Percentiles rank a stretch among this genome's conserved stretches.
phyloP scores from a whole-genome alignment of 2,329 filamentous ascomycete species.

The Pseudogymnoascus sp. region DNA sequence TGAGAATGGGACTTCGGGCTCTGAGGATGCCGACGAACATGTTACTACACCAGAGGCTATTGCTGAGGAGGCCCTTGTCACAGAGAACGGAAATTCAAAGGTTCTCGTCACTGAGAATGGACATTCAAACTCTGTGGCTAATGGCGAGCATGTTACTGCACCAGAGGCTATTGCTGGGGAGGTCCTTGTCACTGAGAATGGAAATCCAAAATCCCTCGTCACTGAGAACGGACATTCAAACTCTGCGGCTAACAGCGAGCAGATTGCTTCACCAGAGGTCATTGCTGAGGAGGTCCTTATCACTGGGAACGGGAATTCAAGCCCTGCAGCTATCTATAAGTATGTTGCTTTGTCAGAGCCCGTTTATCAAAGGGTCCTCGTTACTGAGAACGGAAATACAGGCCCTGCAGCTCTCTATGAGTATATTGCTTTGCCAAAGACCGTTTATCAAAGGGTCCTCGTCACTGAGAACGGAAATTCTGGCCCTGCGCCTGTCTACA shows the following conservation, averaged over 20 bases:
- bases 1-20: background rate
- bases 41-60: background rate
- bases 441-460: background rate
- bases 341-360: background rate
- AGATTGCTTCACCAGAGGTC: background rate
- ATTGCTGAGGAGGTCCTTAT: background rate
- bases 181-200: background rate
- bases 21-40: background rate
- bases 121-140: background rate
- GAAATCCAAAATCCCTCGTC: background rate
- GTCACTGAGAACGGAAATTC: background rate
- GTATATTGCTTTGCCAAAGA: background rate
- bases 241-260: background rate
- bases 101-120: background rate
- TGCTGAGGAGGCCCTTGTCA: background rate
- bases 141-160: background rate
- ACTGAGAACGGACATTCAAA: background rate
- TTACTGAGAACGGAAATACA: background rate
- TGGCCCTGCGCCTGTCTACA: background rate
- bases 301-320: background rate
- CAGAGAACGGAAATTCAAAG: background rate
- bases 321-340: background rate
- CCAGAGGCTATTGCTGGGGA: background rate
- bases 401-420: background rate
- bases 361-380: background rate